Evolutionary conservation across 31 red algal species (phyloP).

Genomic region (Asparagopsis taxiformis): DNA sequence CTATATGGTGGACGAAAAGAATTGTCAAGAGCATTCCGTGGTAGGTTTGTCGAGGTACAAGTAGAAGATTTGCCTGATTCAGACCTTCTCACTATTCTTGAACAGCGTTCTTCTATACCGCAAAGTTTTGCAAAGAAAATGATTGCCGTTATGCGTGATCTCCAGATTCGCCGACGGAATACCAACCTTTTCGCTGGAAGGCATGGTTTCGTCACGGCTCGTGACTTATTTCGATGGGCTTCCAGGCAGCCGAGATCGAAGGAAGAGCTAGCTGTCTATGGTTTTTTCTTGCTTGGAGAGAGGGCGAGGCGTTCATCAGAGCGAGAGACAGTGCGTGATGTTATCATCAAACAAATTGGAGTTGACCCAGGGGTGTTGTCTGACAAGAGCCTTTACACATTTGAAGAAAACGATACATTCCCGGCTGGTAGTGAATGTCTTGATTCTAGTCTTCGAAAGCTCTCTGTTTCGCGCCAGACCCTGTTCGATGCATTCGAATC

Average conservation of each 20-base stretch:
- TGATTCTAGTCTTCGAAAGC: slow-evolving; percentile 22
- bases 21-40: slow-evolving; percentile 86
- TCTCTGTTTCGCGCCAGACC: slow-evolving; percentile 7
- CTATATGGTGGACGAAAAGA: slow-evolving; percentile 94
- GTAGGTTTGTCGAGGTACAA: slow-evolving; percentile 90
- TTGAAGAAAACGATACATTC: not conserved
- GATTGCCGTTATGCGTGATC: slow-evolving; percentile 87
- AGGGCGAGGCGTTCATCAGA: slow-evolving; percentile 48
- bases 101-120: slow-evolving; percentile 53
- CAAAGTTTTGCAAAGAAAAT: slow-evolving; percentile 79
- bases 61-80: slow-evolving; percentile 75
- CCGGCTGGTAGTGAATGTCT: slow-evolving; percentile 29
- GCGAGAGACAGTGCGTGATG: slow-evolving; percentile 55
- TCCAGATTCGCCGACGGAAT: slow-evolving; percentile 69
- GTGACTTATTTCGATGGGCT: slow-evolving; percentile 98
- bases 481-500: slow-evolving; percentile 12
- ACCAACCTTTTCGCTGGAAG: slow-evolving; percentile 80
- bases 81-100: slow-evolving; percentile 81
- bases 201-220: slow-evolving; percentile 81
- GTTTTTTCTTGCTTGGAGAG: slow-evolving; percentile 92
- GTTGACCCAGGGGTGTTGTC: slow-evolving; percentile 26
- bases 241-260: slow-evolving; percentile 57
- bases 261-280: slow-evolving; percentile 76
- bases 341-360: slow-evolving; percentile 52
- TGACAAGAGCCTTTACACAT: slow-evolving; percentile 61